Evolutionary conservation across 164 flowering plant species (phyloP), one percentile per base, ranked within the genome.

Genomic region (Cinnamomum chago): DNA sequence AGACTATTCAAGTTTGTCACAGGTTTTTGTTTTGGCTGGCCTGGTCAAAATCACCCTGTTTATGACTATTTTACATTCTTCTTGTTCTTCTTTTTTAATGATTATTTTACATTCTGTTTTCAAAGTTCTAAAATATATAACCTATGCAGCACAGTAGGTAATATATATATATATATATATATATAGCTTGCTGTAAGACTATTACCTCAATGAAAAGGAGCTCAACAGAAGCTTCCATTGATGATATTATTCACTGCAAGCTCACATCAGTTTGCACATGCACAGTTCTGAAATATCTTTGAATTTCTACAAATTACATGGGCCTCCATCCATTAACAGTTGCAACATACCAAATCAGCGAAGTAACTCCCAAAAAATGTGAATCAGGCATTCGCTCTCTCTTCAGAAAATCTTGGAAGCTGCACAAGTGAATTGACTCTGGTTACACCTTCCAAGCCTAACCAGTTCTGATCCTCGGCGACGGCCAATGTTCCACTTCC

Each of bases 371-470:
- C 40, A 67, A 52, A 27, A 20, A 40, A 40, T 0, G 24, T n/a
- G 72, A 55, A 27, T 81, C 72, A 89, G 20, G 89, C 77, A 73
- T 69, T 80, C 25, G 76, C 83, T 78, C 84, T 89, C 72, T 90
- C 95, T 75, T 82, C 91, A 0, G 94, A 93, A 80, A 93, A 93
- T 86, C 98, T 86, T 51, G 98, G 98, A 77, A 93, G 93, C 79
- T 91, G 95, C 68, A 93, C 93, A 23, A 93, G 88, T 1, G 98
- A 91, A 86, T 93, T 91, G 23, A 90, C 95, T 64, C 98, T 83
- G 0, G 97, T 91, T 5, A 93, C 93, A 12, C 98, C 98, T 84
- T 93, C 95, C 86, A 93, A 84, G 68, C 95, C 95, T 6, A 83
- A 89, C 98, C 96, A 93, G 82, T 86, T 84, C 74, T 89, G 91